A percentile compares a stretch with the other conserved stretches of the same genome.
Conservation (phyloP, 2,329 filamentous ascomycete genomes). For the Claviceps spartinae region DNA sequence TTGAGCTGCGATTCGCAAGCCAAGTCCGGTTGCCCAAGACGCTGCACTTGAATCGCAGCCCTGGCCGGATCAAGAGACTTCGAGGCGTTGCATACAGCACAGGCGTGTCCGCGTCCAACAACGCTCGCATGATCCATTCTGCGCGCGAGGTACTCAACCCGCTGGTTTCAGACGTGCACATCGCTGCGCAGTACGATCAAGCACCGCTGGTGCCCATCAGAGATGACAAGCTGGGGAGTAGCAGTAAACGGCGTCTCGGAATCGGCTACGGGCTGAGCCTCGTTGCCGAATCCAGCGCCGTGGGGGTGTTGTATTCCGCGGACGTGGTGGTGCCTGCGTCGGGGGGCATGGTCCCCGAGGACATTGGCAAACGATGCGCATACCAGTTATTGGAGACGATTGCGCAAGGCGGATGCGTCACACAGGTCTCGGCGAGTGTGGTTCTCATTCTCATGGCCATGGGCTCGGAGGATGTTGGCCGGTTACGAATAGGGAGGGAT, state of each 20-base stretch:
- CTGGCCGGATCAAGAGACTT: conserved; percentile 76
- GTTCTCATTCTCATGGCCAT: conserved; percentile 90
- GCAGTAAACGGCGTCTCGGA: conserved; percentile 49
- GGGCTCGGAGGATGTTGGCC: conserved; percentile 90
- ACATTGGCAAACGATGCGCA: conserved; percentile 77
- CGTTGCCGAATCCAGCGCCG: conserved; percentile 79
- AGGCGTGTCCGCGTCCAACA: conserved; percentile 84
- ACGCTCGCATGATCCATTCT: conserved; percentile 86
- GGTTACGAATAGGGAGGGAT: conserved; percentile 67
- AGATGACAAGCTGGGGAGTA: conserved; percentile 33
- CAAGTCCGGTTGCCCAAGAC: conserved; percentile 92
- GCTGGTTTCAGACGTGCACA: conserved; percentile 77
- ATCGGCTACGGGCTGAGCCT: conserved; percentile 85
- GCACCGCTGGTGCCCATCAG: conserved; percentile 42
- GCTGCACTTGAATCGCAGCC: conserved; percentile 67
- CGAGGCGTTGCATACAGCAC: conserved; percentile 88
- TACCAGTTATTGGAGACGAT: conserved; percentile 80
- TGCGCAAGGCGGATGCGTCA: conserved; percentile 69
- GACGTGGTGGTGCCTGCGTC: conserved; percentile 63
- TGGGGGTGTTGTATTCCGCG: conserved; percentile 72
- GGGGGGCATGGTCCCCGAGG: conserved; percentile 77
- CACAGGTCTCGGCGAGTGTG: conserved; percentile 55
- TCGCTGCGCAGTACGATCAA: conserved; percentile 67
- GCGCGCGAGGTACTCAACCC: conserved; percentile 78
- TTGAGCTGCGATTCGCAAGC: conserved; percentile 87